Evolutionary conservation across 1,284 basidiomycete genomes (phyloP), one percentile per base, ranked within the genome.

Genomic region (Xanthoconium separans): DNA sequence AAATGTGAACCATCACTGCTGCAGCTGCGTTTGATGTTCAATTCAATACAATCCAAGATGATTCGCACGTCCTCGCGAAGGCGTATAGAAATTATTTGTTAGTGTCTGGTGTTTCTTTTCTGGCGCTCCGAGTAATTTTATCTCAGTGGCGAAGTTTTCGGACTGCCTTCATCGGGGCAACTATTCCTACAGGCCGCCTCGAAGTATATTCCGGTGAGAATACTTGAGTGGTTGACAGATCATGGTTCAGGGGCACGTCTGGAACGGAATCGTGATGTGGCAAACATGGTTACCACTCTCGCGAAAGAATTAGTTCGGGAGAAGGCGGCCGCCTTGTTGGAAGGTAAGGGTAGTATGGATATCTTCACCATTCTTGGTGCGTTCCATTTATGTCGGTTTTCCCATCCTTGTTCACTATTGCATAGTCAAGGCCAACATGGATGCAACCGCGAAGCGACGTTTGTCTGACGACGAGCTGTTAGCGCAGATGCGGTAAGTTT

Each of bases 371-470:
- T 77, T 6, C 67, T 78, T 4, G 68, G 78, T 77, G 48, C 10
- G 68, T 50, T 9, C 18, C 55, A 12, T 11, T 44, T 36, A 22
- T 47, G 2, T 24, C 22, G 2, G 1, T 33, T 13, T 5, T 30
- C 16, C 18, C 2, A 7, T 11, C 20, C 24, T 2, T n/a, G 34
- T 22, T 64, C 4, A 59, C 50, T 10, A 27, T 18, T 27, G 29
- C 30, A 1, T 43, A 82, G 83, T 82, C 30, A 76, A 75, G 60
- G 81, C 81, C 4, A 83, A 83, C 59, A 69, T 70, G 33, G 74
- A 76, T 5, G 73, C 77, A 52, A 65, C 77, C 18, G 73, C 71
- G 37, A 74, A 70, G 51, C 66, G 65, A 12, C 70, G 71, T 47
- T 66, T 85, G 50, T 75, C 58, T 12, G 75, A 81, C 16, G 73